Evolutionary conservation across 148 eudicot genomes (phyloP).

Genomic region (Rhododendron williamsianum): DNA sequence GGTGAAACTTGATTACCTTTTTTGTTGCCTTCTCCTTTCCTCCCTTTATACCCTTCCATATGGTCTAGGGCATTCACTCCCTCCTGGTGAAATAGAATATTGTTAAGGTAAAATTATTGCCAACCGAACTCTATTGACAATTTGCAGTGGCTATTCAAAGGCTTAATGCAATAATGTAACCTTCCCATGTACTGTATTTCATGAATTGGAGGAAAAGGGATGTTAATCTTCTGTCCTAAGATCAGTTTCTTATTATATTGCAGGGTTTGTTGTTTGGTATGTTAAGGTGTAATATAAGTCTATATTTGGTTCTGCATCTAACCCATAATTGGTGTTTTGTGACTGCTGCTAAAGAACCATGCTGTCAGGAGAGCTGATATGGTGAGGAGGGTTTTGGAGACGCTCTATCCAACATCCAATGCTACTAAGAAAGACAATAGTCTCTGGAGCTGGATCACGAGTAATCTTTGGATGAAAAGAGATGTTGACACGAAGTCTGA

Average conservation of each 20-base stretch:
- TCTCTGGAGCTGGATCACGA: constrained; percentile 60
- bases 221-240: not conserved
- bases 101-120: not conserved
- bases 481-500: constrained; percentile 29
- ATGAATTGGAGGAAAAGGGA: not conserved
- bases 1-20: too few relatives aligned
- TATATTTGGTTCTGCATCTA: not conserved
- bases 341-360: constrained; percentile 62
- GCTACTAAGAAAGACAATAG: constrained; percentile 35
- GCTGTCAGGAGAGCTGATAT: constrained; percentile 90
- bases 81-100: not conserved
- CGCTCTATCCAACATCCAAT: constrained; percentile 45
- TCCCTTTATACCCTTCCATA: not conserved
- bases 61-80: not conserved
- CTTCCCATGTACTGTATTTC: not conserved
- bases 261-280: not conserved
- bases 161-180: not conserved
- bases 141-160: not conserved
- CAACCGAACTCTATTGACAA: not conserved
- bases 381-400: constrained; percentile 72
- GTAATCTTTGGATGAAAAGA: constrained; percentile 45
- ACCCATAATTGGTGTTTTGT: constrained; percentile 3
- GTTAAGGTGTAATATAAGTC: not conserved
- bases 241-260: not conserved
- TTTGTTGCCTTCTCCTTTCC: not conserved